Percentiles rank a stretch among this genome's conserved stretches.
Conservation (phyloP, 257 asterid genomes). For the Ilex aquifolium region DNA sequence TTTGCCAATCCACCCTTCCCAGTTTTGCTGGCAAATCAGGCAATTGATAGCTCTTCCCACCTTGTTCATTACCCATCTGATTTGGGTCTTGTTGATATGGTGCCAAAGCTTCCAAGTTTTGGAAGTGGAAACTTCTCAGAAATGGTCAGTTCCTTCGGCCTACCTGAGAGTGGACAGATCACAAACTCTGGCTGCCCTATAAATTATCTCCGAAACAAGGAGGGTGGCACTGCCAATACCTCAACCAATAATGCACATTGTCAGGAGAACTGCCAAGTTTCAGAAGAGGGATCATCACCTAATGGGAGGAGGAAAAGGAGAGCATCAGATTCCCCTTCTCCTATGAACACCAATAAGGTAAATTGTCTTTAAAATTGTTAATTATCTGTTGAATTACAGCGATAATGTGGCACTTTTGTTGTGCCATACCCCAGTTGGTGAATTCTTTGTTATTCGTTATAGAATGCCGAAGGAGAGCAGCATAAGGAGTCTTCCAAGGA, state of each 20-base stretch:
- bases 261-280: slow-evolving; percentile 35
- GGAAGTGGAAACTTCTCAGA: slow-evolving; percentile 60
- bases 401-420: no score
- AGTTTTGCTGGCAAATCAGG: slow-evolving; percentile 17
- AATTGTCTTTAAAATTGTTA: background rate
- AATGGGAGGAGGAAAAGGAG: slow-evolving; percentile 65
- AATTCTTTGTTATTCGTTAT: background rate
- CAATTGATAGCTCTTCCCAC: slow-evolving; percentile 36
- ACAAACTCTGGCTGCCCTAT: slow-evolving; percentile 20
- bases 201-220: slow-evolving; percentile 25
- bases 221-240: slow-evolving; percentile 9
- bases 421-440: no score
- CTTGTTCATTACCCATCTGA: slow-evolving; percentile 50
- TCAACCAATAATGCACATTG: slow-evolving; percentile 1
- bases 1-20: slow-evolving; percentile 17
- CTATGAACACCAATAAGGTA: slow-evolving; percentile 33
- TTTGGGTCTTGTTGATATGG: slow-evolving; percentile 43
- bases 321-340: slow-evolving; percentile 28
- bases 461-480: slow-evolving; percentile 54
- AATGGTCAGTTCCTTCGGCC: slow-evolving; percentile 39
- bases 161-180: slow-evolving; percentile 29
- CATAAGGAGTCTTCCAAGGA: slow-evolving; percentile 44
- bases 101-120: slow-evolving; percentile 54
- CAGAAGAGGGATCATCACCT: slow-evolving; percentile 38
- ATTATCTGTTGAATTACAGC: no score